Percentiles rank a stretch among this genome's conserved stretches.
Conservation (phyloP, 106 monocot genomes). For the Triglochin maritima region DNA sequence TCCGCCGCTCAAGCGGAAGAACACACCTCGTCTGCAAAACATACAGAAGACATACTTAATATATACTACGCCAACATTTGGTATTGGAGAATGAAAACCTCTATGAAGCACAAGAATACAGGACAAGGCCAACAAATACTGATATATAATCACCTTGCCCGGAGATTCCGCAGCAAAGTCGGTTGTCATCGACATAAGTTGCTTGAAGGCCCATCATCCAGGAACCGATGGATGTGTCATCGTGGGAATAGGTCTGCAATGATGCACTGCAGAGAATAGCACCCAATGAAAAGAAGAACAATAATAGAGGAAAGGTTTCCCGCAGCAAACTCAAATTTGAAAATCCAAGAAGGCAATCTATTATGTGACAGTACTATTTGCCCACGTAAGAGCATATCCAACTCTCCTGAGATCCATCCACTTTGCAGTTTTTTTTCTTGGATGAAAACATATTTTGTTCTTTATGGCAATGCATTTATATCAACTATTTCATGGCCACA, state of each 20-base stretch:
- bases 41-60: background rate
- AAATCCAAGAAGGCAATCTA: too few relatives aligned
- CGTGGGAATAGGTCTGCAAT: conserved; percentile 71
- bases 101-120: background rate
- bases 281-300: background rate
- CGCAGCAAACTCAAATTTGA: too few relatives aligned
- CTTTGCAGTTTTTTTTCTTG: too few relatives aligned
- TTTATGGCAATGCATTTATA: too few relatives aligned
- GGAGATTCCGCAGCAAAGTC: conserved; percentile 73
- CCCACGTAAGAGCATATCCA: too few relatives aligned
- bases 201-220: conserved; percentile 96
- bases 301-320: background rate
- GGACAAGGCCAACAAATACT: background rate
- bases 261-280: conserved; percentile 54
- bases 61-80: background rate
- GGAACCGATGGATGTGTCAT: conserved; percentile 84
- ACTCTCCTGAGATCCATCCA: too few relatives aligned
- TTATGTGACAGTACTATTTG: too few relatives aligned
- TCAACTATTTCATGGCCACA: too few relatives aligned
- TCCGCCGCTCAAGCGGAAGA: conserved; percentile 43
- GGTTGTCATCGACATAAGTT: conserved; percentile 81
- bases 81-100: background rate
- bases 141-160: conserved; percentile 46
- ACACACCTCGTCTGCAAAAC: conserved; percentile 70
- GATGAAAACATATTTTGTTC: too few relatives aligned